A percentile compares a stretch with the other conserved stretches of the same genome.
Conservation (phyloP, 306 rosid genomes). For the Rubus idaeus region DNA sequence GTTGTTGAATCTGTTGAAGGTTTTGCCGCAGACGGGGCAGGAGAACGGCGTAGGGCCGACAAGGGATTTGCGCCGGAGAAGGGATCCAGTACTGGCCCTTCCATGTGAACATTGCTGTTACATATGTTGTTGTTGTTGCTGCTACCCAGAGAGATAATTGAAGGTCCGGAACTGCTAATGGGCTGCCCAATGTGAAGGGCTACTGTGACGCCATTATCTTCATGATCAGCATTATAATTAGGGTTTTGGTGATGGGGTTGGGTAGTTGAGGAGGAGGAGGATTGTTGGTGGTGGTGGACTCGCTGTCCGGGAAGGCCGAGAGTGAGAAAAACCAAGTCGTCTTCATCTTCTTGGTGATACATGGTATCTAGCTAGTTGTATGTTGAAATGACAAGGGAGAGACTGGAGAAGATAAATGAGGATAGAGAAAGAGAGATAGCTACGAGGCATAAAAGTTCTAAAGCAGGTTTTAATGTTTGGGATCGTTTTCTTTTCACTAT, state of each 20-base stretch:
- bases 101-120: conserved; percentile 13
- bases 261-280: conserved; percentile 21
- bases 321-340: conserved; percentile 72
- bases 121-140: conserved; percentile 6
- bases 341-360: conserved; percentile 35
- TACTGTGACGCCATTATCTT: conserved; percentile 57
- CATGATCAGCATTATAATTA: conserved; percentile 10
- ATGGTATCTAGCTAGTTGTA: neutral
- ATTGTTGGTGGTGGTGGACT: conserved; percentile 13
- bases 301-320: conserved; percentile 70
- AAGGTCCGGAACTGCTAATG: neutral
- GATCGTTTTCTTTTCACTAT: neutral
- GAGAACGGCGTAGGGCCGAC: conserved; percentile 97
- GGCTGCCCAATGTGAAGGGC: conserved; percentile 84
- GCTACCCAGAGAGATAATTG: neutral
- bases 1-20: conserved; percentile 94
- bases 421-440: neutral
- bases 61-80: conserved; percentile 83
- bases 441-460: neutral
- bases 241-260: conserved; percentile 36
- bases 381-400: neutral
- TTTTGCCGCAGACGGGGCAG: conserved; percentile 86
- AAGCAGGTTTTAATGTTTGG: neutral
- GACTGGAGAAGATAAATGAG: neutral
- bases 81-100: conserved; percentile 91